Evolutionary conservation across 2,329 filamentous ascomycete genomes (phyloP).

Genomic region (Pseudohalonectria lignicola): DNA sequence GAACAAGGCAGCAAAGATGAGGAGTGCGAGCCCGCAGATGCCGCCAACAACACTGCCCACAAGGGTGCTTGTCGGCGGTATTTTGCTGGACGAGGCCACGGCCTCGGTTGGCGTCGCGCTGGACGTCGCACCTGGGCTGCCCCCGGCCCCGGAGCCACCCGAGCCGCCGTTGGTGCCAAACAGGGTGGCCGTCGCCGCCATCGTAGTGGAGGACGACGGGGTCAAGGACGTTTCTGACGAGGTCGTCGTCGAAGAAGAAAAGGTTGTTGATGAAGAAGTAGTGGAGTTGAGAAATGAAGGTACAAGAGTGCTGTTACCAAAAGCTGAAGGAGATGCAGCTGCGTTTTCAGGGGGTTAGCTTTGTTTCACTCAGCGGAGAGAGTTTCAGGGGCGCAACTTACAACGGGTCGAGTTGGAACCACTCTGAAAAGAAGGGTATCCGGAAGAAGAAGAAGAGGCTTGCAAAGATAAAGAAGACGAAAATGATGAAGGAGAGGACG

Average conservation of each 20-base stretch:
- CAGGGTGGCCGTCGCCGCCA: slow-evolving; percentile 8
- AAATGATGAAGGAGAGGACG: slow-evolving; percentile 18
- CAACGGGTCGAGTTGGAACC: slow-evolving; percentile 3
- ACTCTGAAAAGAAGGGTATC: slow-evolving; percentile 8
- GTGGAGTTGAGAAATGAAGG: slow-evolving; percentile 1
- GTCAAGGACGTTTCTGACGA: slow-evolving; percentile 17
- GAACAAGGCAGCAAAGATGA: slow-evolving; percentile 41
- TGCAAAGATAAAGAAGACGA: too few relatives aligned
- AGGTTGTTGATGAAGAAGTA: slow-evolving; percentile 8
- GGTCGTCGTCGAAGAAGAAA: slow-evolving; percentile 25
- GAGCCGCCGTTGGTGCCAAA: slow-evolving; percentile 6
- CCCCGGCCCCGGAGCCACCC: slow-evolving; percentile 12
- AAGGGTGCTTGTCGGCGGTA: slow-evolving; percentile 21
- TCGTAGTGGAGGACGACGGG: not conserved
- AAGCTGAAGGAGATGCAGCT: slow-evolving; percentile 10
- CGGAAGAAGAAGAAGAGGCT: slow-evolving; percentile 7
- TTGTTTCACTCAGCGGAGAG: too few relatives aligned
- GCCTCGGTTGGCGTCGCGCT: slow-evolving; percentile 10
- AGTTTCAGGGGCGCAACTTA: too few relatives aligned
- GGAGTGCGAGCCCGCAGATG: slow-evolving; percentile 45
- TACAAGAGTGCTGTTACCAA: slow-evolving; percentile 12
- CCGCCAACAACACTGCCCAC: slow-evolving; percentile 47
- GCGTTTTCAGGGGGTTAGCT: too few relatives aligned
- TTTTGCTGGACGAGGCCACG: slow-evolving; percentile 10
- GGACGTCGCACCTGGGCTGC: slow-evolving; percentile 13